Base-by-base conservation (phyloP, 2,329 filamentous ascomycete species). In the Ophiostoma himal-ulmi region DNA sequence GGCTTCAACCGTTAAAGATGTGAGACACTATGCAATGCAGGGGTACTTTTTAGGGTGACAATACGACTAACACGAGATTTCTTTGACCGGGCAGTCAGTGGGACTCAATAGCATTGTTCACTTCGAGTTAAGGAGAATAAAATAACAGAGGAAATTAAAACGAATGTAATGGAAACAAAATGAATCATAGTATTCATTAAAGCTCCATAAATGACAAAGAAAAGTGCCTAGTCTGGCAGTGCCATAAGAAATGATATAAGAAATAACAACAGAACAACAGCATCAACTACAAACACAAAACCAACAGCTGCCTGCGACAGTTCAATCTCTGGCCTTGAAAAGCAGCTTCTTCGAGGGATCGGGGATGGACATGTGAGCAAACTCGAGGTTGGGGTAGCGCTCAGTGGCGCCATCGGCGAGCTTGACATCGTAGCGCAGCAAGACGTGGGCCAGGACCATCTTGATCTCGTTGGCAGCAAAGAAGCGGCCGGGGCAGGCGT, bases 401-500 rank as follows among this genome's bases (percentile, higher is more conserved):
- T 74, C 74, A 22, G 68, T 73, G 17, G 68, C 68, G 0, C 76
- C 77, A 1, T 76, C 75, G 0, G 71, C 72, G 39, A 76, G 68
- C 70, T 70, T 72, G 7, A 78, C 72, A 20, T 80, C 78, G 44
- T 78, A 80, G 34, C 70, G 69, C 66, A 78, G 66, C 36, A 80
- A 13, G 10, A 75, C 64, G 20, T 74, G 73, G 10, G 76, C 75
- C 17, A 80, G 65, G 8, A 80, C 75, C 75, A 80, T 76, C 76
- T 80, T 80, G 72, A 80, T 76, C 73, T 80, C 77, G 57, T 78
- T 78, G n/a, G 76, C 76, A 2, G 79, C 79, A 69, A 80, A 80
- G 75, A 80, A 81, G 17, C 79, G 73, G 0, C 79, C 79, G 0
- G 79, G 79, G 66, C 79, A 81, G 0, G 81, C 79, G 70, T 82